phyloP scores from a whole-genome alignment of 2,329 filamentous ascomycete genomes.

The Fusarium caatingaense region DNA sequence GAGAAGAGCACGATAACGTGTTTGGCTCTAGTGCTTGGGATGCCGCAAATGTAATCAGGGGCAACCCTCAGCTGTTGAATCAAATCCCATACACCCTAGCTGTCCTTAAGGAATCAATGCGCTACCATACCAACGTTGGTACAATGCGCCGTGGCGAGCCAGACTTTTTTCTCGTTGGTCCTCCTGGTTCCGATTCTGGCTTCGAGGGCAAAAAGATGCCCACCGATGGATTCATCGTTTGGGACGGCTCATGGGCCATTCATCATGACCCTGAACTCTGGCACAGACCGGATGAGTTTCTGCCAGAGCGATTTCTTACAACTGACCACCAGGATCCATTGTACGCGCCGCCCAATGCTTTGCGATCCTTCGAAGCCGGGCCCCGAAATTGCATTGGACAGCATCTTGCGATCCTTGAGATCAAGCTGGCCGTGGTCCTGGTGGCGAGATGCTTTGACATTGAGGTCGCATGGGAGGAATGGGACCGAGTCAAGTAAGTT shows the following conservation, averaged over 20 bases:
- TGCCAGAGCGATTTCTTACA: constrained; percentile 38
- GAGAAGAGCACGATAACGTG: constrained; percentile 53
- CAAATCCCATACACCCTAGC: constrained; percentile 52
- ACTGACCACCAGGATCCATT: constrained; percentile 29
- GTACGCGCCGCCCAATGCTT: constrained; percentile 53
- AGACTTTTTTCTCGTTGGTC: constrained; percentile 46
- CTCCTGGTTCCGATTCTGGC: constrained; percentile 14
- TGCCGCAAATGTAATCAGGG: constrained; percentile 31
- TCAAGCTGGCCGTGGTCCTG: constrained; percentile 26
- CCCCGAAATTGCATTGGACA: constrained; percentile 68
- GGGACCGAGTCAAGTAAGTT: constrained; percentile 27
- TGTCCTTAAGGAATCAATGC: constrained; percentile 53
- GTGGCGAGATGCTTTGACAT: constrained; percentile 35
- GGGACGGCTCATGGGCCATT: constrained; percentile 31
- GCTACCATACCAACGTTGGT: constrained; percentile 46
- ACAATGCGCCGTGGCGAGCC: constrained; percentile 29
- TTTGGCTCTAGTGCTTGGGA: constrained; percentile 46
- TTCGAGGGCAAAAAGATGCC: constrained; percentile 39
- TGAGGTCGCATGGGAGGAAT: constrained; percentile 36
- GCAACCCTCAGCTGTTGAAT: constrained; percentile 46
- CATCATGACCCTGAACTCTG: constrained; percentile 31
- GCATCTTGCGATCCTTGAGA: constrained; percentile 60
- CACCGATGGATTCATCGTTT: constrained; percentile 46
- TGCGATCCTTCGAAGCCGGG: constrained; percentile 65
- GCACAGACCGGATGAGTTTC: constrained; percentile 28